These are phyloP conservation scores for Jatropha multifida DNA, from an alignment of 441 rosid genomes.

Conservation along the genomic window DNA sequence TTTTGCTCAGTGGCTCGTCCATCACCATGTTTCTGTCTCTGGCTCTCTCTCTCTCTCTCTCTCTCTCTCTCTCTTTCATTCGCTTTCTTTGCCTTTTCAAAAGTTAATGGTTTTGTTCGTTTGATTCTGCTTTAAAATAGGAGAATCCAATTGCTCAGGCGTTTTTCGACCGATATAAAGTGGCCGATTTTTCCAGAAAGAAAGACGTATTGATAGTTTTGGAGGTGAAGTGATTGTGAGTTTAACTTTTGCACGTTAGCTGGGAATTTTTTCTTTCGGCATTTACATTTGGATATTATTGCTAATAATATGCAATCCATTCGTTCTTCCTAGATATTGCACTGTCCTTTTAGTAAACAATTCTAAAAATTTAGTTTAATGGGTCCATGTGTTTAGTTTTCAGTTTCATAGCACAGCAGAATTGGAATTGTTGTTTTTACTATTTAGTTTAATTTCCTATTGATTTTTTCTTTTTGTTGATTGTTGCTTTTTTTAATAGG, in stretches of 20 bases:
- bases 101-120: not conserved
- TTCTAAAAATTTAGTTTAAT: not conserved
- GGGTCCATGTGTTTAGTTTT: not conserved
- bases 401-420: not conserved
- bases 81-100: not conserved
- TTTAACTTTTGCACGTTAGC: not conserved
- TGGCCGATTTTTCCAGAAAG: not conserved
- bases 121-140: not conserved
- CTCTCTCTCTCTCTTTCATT: not conserved
- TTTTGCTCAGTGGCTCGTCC: not conserved
- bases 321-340: not conserved
- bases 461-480: not conserved
- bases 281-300: not conserved
- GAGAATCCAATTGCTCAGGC: not conserved
- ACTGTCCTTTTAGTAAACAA: not conserved
- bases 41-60: not conserved
- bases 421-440: not conserved
- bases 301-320: not conserved
- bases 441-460: not conserved
- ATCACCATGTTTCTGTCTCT: not conserved
- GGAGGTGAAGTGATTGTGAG: slow-evolving; percentile 5
- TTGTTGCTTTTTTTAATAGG: slow-evolving; percentile 7
- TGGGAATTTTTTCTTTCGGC: not conserved
- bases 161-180: not conserved
- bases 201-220: not conserved